Base-by-base conservation (phyloP, 257 asterid species). In the Scutellaria baicalensis region DNA sequence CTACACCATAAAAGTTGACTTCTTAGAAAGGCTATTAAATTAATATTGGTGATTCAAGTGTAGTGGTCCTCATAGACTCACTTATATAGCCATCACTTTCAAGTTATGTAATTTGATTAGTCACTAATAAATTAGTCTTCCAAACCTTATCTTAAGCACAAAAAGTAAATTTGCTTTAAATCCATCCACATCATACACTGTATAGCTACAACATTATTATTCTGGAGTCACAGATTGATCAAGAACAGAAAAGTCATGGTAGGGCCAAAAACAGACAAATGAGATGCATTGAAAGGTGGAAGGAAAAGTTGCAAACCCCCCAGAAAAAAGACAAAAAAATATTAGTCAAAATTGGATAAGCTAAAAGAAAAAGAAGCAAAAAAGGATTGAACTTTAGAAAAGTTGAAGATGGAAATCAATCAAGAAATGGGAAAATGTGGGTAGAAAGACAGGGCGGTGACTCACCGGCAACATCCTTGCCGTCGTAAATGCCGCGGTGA, bases 381-480 rank as follows among this genome's bases (percentile, higher is more conserved):
- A 38, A 57, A 69, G 52, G 33, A 36, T 60, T 6, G 9, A 69
- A 62, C 67, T 21, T 54, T 13, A 64, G 61, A 61, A 72, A 66
- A 47, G 64, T 62, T 23, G 51, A 14, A 39, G 9, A 20, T 11
- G 62, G 18, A 48, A 47, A 68, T 2, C 2, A 38, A n/a, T 36
- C n/a, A 70, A 70, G 60, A 68, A 39, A 74, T 47, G 2, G 23
- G 33, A 57, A 48, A 8, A 54, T 7, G 2, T 3, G 33, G 18
- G 0, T 1, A 20, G 40, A 16, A 7, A 57, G 55, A 69, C 20
- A 67, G 16, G 63, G 64, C 39, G 80, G 57, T 60, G 78, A 76
- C 90, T 78, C 72, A 89, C 96, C 94, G 64, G 96, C 94, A 52
- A 89, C 94, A 79, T 89, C 91, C 68, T 75, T 90, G 59, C 91